These are phyloP conservation scores for Saccharomycopsis hybrid DNA, from an alignment of 1,139 yeast species.

Conservation along the genomic window DNA sequence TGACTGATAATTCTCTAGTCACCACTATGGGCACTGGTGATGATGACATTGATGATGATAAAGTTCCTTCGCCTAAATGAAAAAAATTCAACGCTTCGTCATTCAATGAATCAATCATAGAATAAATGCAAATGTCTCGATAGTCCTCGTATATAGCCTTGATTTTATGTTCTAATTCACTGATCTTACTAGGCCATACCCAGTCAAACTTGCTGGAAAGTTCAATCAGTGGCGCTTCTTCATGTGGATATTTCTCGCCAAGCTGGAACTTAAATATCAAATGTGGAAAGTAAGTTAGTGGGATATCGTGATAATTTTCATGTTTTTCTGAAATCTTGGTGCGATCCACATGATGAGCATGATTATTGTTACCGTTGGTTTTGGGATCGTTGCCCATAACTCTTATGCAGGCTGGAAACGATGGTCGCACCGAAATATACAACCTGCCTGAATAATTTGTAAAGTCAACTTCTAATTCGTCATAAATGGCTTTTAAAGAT, in stretches of 20 bases:
- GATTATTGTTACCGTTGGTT: too few relatives aligned
- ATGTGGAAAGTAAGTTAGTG: not conserved
- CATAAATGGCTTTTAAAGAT: slow-evolving; percentile 6
- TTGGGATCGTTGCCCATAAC: too few relatives aligned
- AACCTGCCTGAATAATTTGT: too few relatives aligned
- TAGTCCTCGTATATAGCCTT: not conserved
- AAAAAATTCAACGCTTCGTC: not conserved
- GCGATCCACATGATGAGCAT: too few relatives aligned
- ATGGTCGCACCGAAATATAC: too few relatives aligned
- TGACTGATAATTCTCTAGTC: slow-evolving; percentile 22
- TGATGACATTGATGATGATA: too few relatives aligned
- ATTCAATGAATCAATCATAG: slow-evolving; percentile 1
- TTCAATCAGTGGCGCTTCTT: not conserved
- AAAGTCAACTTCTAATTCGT: not conserved
- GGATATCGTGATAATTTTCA: too few relatives aligned
- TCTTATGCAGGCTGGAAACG: too few relatives aligned
- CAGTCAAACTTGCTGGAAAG: not conserved
- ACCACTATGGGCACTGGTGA: not conserved
- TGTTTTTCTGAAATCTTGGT: too few relatives aligned
- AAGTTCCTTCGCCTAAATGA: too few relatives aligned
- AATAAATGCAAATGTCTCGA: not conserved
- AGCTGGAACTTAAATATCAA: not conserved
- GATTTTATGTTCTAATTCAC: not conserved
- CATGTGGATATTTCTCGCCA: not conserved
- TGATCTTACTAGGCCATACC: not conserved